Conservation (phyloP, 768 basidiomycete genomes). For the Leucocoprinus sp. region DNA sequence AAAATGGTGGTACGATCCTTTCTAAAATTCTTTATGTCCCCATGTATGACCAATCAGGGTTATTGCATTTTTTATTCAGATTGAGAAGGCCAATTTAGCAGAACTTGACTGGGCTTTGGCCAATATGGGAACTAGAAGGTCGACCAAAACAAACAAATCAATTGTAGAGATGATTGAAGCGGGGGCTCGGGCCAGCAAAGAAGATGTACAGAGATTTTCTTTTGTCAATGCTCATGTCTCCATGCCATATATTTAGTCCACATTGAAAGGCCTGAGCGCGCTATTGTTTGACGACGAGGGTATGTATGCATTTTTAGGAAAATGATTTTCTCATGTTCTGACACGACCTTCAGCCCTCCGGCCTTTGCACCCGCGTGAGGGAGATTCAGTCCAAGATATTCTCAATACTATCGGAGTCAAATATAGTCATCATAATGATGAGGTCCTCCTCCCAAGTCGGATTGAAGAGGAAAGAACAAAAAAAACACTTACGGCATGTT, state of each 20-base stretch:
- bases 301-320: constrained; percentile 19
- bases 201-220: constrained; percentile 22
- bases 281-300: constrained; percentile 64
- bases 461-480: constrained; percentile 61
- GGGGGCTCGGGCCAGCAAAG: constrained; percentile 38
- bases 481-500: constrained; percentile 40
- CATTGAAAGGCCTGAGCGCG: constrained; percentile 51
- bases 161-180: constrained; percentile 34
- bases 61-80: constrained; percentile 36
- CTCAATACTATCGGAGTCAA: constrained; percentile 54
- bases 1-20: constrained; percentile 53
- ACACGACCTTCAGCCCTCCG: constrained; percentile 27
- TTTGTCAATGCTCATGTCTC: neutral
- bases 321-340: neutral
- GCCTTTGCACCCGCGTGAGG: constrained; percentile 23
- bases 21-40: neutral
- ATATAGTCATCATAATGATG: constrained; percentile 72
- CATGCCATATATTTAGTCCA: constrained; percentile 27
- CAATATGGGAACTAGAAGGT: constrained; percentile 43
- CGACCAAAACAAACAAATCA: neutral
- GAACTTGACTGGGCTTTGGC: constrained; percentile 79
- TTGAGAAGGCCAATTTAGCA: constrained; percentile 65
- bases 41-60: neutral
- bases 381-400: constrained; percentile 43
- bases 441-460: constrained; percentile 56